Conservation (phyloP, 495 filamentous ascomycete genomes). For the Talaromyces ruber region DNA sequence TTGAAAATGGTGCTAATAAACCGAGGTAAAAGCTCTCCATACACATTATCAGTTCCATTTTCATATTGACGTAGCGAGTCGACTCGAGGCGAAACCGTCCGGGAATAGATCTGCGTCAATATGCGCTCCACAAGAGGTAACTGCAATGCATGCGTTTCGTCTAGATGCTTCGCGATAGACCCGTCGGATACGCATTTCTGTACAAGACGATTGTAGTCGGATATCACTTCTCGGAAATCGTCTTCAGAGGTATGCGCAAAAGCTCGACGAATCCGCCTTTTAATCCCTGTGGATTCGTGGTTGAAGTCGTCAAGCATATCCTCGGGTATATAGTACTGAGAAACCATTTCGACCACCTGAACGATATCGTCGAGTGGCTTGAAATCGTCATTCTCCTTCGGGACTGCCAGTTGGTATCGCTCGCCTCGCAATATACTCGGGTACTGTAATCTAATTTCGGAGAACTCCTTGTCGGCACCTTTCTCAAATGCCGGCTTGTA, state of each 20-base stretch:
- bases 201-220: slow-evolving; percentile 67
- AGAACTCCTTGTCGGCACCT: slow-evolving; percentile 31
- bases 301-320: slow-evolving; percentile 56
- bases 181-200: slow-evolving; percentile 50
- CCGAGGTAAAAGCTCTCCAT: slow-evolving; percentile 81
- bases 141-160: slow-evolving; percentile 52
- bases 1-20: slow-evolving; percentile 76
- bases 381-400: slow-evolving; percentile 70
- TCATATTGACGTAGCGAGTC: slow-evolving; percentile 74
- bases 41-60: slow-evolving; percentile 83
- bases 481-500: slow-evolving; percentile 37
- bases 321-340: slow-evolving; percentile 63
- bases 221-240: slow-evolving; percentile 60
- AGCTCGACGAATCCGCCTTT: slow-evolving; percentile 61
- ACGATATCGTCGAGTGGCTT: slow-evolving; percentile 79
- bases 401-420: slow-evolving; percentile 69
- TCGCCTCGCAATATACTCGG: slow-evolving; percentile 62
- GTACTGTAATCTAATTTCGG: slow-evolving; percentile 58
- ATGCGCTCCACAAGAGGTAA: slow-evolving; percentile 71
- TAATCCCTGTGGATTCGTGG: slow-evolving; percentile 64
- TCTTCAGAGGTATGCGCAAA: slow-evolving; percentile 52
- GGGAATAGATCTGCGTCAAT: slow-evolving; percentile 79
- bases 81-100: slow-evolving; percentile 83
- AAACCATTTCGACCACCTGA: slow-evolving; percentile 65
- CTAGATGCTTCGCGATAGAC: slow-evolving; percentile 60